These are phyloP conservation scores for Trichoderma breve DNA, from an alignment of 2,329 filamentous ascomycete genomes.

Conservation along the genomic window DNA sequence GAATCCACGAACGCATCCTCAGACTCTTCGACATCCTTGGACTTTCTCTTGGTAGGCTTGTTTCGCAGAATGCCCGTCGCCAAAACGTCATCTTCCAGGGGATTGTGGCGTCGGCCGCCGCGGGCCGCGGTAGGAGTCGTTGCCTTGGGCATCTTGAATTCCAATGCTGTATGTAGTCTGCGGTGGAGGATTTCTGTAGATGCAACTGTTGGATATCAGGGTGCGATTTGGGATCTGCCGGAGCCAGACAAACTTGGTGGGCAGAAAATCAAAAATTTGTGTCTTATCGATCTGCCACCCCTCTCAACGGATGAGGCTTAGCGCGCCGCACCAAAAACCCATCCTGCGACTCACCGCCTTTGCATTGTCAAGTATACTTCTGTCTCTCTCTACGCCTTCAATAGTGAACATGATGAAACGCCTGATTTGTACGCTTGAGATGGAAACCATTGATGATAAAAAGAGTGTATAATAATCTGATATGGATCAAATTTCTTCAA, in stretches of 20 bases:
- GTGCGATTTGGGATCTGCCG: background rate
- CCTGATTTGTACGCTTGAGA: background rate
- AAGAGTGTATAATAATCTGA: background rate
- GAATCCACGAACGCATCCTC: conserved; percentile 78
- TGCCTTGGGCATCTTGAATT: conserved; percentile 72
- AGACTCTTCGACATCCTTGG: conserved; percentile 59
- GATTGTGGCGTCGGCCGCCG: conserved; percentile 74
- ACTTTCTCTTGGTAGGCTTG: conserved; percentile 69
- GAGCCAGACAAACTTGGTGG: conserved; percentile 24
- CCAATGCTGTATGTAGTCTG: background rate
- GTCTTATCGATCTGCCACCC: conserved; percentile 42
- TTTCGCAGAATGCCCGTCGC: conserved; percentile 68
- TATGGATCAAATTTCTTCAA: background rate
- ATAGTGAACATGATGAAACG: background rate
- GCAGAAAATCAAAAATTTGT: conserved; percentile 37
- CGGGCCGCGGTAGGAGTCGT: conserved; percentile 56
- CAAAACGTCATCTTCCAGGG: conserved; percentile 83
- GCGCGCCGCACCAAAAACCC: conserved; percentile 20
- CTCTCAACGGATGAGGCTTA: conserved; percentile 34
- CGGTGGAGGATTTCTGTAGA: background rate
- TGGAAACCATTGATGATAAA: background rate
- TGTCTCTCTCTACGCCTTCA: background rate
- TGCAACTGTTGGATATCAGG: background rate
- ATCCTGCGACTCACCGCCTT: conserved; percentile 34
- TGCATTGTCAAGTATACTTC: background rate